These are phyloP conservation scores for Mycena sanguinolenta DNA, from an alignment of 768 basidiomycete genomes.

Conservation along the genomic window DNA sequence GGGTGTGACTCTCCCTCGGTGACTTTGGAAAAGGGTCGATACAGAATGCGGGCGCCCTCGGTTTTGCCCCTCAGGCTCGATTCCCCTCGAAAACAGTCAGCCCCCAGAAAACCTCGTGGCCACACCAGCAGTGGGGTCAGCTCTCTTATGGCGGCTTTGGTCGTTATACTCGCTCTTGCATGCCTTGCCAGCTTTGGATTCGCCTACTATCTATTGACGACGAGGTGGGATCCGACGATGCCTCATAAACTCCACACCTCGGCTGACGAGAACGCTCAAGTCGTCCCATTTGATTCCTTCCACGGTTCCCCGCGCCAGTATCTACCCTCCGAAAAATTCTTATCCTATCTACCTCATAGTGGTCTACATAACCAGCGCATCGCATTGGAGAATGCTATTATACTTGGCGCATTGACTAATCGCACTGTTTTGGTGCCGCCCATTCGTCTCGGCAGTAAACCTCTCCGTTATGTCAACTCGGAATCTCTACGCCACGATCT, in stretches of 20 bases:
- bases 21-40: slow-evolving; percentile 73
- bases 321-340: slow-evolving; percentile 51
- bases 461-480: slow-evolving; percentile 71
- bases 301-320: slow-evolving; percentile 8
- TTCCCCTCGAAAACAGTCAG: slow-evolving; percentile 32
- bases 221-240: slow-evolving; percentile 63
- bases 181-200: slow-evolving; percentile 67
- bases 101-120: slow-evolving; percentile 14
- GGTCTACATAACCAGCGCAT: slow-evolving; percentile 91
- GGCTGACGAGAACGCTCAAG: slow-evolving; percentile 50
- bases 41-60: slow-evolving; percentile 68
- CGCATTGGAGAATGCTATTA: slow-evolving; percentile 86
- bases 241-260: slow-evolving; percentile 36
- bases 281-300: slow-evolving; percentile 45
- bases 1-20: slow-evolving; percentile 68
- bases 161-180: slow-evolving; percentile 61
- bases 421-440: slow-evolving; percentile 87
- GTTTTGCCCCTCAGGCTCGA: slow-evolving; percentile 38
- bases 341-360: slow-evolving; percentile 87
- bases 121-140: slow-evolving; percentile 35
- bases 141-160: slow-evolving; percentile 56
- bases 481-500: slow-evolving; percentile 62
- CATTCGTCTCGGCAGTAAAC: slow-evolving; percentile 71
- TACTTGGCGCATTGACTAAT: slow-evolving; percentile 77
- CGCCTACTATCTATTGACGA: slow-evolving; percentile 75